These are phyloP conservation scores for Colletotrichum sp. DNA, from an alignment of 2,329 filamentous ascomycete genomes.

Conservation along the genomic window DNA sequence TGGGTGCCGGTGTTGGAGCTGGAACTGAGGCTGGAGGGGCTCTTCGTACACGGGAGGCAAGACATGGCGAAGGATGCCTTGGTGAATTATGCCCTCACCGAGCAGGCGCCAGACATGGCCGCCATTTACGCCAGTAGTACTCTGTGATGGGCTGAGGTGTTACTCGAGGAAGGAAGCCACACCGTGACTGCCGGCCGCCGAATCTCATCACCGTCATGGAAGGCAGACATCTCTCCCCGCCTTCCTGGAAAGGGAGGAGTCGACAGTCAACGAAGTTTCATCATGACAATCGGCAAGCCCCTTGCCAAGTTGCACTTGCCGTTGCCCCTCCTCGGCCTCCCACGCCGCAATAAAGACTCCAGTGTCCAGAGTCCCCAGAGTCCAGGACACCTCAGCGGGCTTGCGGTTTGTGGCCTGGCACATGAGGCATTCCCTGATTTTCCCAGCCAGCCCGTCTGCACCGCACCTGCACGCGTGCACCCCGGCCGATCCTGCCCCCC, in stretches of 20 bases:
- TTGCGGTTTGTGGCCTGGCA: conserved; percentile 2
- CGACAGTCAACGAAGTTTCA: background rate
- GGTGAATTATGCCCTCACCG: too few relatives aligned
- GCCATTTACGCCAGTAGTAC: background rate
- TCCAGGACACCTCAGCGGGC: background rate
- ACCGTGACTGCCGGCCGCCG: background rate
- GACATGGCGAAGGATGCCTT: too few relatives aligned
- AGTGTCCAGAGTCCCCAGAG: background rate
- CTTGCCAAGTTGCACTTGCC: background rate
- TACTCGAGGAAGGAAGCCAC: background rate
- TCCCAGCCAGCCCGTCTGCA: background rate
- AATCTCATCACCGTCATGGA: background rate
- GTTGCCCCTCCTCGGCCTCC: background rate
- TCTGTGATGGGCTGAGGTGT: too few relatives aligned
- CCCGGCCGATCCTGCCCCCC: conserved; percentile 1
- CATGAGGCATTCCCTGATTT: conserved; percentile 12
- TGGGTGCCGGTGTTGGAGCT: background rate
- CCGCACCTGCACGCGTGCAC: background rate
- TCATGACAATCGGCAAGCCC: background rate
- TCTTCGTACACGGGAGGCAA: background rate
- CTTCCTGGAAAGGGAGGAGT: background rate
- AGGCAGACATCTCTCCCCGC: background rate
- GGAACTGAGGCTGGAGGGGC: background rate
- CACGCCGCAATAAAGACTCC: background rate
- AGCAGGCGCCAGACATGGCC: too few relatives aligned